These are phyloP conservation scores for Nemania bipapillata DNA, from an alignment of 2,329 filamentous ascomycete genomes.

Conservation along the genomic window DNA sequence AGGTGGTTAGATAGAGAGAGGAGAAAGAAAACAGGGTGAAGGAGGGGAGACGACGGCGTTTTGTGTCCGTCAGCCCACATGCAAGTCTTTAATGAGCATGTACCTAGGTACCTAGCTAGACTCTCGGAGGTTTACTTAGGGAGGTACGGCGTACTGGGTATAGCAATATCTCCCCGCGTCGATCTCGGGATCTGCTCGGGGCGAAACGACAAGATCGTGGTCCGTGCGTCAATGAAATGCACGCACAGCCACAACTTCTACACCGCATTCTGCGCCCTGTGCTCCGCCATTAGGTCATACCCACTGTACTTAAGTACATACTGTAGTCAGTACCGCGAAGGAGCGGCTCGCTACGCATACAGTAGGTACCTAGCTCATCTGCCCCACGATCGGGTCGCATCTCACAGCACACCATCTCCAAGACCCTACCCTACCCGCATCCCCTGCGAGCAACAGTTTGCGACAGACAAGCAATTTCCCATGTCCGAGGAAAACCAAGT, in stretches of 20 bases:
- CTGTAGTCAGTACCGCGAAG: too few species aligned
- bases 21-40: conserved; percentile 3
- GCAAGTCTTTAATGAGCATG: not conserved
- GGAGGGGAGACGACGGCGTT: conserved; percentile 38
- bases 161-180: not conserved
- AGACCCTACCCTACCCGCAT: conserved; percentile 3
- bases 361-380: conserved; percentile 2
- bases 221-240: not conserved
- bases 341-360: not conserved
- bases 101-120: not conserved
- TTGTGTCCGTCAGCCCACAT: conserved; percentile 18
- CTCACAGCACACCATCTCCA: conserved; percentile 23
- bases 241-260: conserved; percentile 28
- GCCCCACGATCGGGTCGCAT: conserved; percentile 26
- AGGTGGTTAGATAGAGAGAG: conserved; percentile 32
- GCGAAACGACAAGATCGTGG: not conserved
- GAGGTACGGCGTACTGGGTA: conserved; percentile 6
- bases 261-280: conserved; percentile 16
- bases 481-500: conserved; percentile 23
- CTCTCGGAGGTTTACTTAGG: too few species aligned
- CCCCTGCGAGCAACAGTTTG: conserved; percentile 17
- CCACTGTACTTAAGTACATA: not conserved
- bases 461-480: conserved; percentile 19
- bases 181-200: not conserved
- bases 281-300: not conserved